Evolutionary conservation across 768 basidiomycete species (phyloP).

Genomic region (Trichaptum fuscoviolaceum): DNA sequence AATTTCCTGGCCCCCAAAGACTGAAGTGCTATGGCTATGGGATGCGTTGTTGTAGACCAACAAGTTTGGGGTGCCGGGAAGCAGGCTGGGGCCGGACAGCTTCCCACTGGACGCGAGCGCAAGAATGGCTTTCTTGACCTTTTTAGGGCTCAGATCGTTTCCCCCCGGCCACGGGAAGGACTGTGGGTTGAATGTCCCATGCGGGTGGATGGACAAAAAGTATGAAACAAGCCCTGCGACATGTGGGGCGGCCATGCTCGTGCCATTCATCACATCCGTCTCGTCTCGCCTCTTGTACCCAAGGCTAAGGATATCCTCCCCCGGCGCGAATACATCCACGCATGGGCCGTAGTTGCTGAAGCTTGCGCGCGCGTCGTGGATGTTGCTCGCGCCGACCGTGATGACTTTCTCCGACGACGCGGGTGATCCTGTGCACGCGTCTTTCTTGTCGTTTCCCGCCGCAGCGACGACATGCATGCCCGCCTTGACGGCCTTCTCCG

Average conservation of each 20-base stretch:
- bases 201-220: conserved; percentile 83
- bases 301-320: not conserved
- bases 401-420: conserved; percentile 24
- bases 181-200: conserved; percentile 51
- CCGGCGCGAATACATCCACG: conserved; percentile 91
- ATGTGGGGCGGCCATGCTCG: conserved; percentile 95
- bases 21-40: not conserved
- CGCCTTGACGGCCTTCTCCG: conserved; percentile 1
- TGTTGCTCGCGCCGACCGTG: conserved; percentile 89
- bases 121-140: conserved; percentile 74
- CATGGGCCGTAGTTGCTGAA: conserved; percentile 91
- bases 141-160: conserved; percentile 50
- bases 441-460: not conserved
- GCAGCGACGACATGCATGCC: conserved; percentile 5
- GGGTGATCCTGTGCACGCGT: not conserved
- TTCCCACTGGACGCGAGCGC: conserved; percentile 48
- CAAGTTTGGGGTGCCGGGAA: conserved; percentile 55
- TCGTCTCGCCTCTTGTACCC: not conserved
- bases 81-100: conserved; percentile 43
- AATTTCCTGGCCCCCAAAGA: not conserved
- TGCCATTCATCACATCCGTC: conserved; percentile 64
- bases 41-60: conserved; percentile 79
- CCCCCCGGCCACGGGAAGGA: conserved; percentile 43
- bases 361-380: conserved; percentile 76
- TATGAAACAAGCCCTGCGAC: conserved; percentile 87